A percentile compares a stretch with the other conserved stretches of the same genome.
These are phyloP conservation scores for Heliosperma pusillum DNA, from an alignment of 148 eudicot genomes.

Conservation along the genomic window DNA sequence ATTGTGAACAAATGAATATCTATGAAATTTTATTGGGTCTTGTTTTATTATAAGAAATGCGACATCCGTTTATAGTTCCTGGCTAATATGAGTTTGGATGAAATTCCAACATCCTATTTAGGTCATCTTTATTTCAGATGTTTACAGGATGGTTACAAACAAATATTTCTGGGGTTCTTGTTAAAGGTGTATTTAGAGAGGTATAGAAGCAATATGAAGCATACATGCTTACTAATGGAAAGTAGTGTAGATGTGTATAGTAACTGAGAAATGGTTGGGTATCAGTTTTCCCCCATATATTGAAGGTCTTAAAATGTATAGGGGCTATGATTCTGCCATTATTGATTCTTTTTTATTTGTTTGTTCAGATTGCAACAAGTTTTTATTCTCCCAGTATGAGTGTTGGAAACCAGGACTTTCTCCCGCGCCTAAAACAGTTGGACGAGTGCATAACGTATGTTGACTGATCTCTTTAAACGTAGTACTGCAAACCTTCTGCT, in stretches of 20 bases:
- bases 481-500: neutral
- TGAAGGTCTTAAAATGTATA: too few species aligned
- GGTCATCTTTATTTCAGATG: too few species aligned
- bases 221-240: too few species aligned
- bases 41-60: neutral
- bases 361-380: slow-evolving; percentile 80
- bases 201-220: too few species aligned
- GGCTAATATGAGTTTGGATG: neutral
- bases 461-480: neutral
- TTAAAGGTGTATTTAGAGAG: too few species aligned
- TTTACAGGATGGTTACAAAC: too few species aligned
- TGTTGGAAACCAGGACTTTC: slow-evolving; percentile 74
- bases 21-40: neutral
- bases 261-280: too few species aligned
- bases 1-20: neutral
- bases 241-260: too few species aligned
- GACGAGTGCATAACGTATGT: slow-evolving; percentile 98
- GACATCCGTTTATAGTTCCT: neutral
- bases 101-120: too few species aligned
- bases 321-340: slow-evolving; percentile 1
- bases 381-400: slow-evolving; percentile 84
- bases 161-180: too few species aligned
- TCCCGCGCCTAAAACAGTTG: slow-evolving; percentile 78
- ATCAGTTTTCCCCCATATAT: too few species aligned
- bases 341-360: slow-evolving; percentile 15